These are phyloP conservation scores for Kluyveromyces dobzhanskii DNA, from an alignment of 805 yeast genomes.

Conservation along the genomic window DNA sequence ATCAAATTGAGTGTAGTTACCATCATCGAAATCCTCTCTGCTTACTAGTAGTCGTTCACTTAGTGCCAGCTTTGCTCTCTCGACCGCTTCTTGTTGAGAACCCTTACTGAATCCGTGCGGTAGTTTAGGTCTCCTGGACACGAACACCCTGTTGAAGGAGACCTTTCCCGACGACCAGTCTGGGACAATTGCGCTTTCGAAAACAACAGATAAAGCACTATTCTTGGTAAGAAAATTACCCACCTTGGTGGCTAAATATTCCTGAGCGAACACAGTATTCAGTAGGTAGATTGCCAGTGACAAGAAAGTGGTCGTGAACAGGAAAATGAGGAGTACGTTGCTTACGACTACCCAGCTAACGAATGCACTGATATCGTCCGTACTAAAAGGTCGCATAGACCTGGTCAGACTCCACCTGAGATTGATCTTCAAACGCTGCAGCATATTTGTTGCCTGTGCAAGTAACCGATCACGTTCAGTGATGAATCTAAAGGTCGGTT, in stretches of 20 bases:
- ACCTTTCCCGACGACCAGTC: slow-evolving; percentile 87
- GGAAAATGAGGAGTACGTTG: slow-evolving; percentile 64
- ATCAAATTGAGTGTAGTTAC: slow-evolving; percentile 94
- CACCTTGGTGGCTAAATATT: slow-evolving; percentile 67
- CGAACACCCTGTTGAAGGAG: slow-evolving; percentile 74
- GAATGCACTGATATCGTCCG: slow-evolving; percentile 87
- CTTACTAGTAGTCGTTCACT: slow-evolving; percentile 23
- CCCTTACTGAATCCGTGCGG: slow-evolving; percentile 54
- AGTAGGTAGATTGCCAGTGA: slow-evolving; percentile 68
- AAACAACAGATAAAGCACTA: slow-evolving; percentile 73
- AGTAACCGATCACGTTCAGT: slow-evolving; percentile 25
- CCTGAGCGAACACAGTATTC: slow-evolving; percentile 53
- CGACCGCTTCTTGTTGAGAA: slow-evolving; percentile 63
- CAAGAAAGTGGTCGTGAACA: slow-evolving; percentile 90
- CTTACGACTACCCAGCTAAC: slow-evolving; percentile 90
- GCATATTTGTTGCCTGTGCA: slow-evolving; percentile 34
- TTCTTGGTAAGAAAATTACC: slow-evolving; percentile 82
- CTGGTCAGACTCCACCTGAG: slow-evolving; percentile 69
- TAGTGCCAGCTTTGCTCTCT: slow-evolving; percentile 37
- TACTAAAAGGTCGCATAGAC: slow-evolving; percentile 75
- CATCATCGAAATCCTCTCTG: slow-evolving; percentile 57
- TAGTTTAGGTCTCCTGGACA: slow-evolving; percentile 66
- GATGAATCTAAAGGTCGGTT: slow-evolving; percentile 15
- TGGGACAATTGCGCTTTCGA: slow-evolving; percentile 91
- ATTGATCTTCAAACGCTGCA: slow-evolving; percentile 37